Evolutionary conservation across 2,329 filamentous ascomycete species (phyloP), one percentile per base, ranked within the genome.

Genomic region (Fusarium keratoplasticum): DNA sequence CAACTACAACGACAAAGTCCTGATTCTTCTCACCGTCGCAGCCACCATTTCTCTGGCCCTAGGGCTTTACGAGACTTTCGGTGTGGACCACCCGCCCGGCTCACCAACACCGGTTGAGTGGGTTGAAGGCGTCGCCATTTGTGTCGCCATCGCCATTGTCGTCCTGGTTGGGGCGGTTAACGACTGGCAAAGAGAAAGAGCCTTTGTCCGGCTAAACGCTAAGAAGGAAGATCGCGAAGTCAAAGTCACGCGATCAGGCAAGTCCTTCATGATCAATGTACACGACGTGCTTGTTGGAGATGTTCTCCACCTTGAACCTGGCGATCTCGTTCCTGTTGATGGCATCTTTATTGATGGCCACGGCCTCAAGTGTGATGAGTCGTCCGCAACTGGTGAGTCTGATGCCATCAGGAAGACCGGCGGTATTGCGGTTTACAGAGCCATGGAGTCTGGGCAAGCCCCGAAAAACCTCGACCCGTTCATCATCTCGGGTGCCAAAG

Each of bases 351-450:
- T 94, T 69, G 84, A 86, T 7, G 84, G 84, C 3, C 82, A 85
- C 67, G 81, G 81, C 6, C 73, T 86, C 63, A 84, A 91, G 79
- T 94, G 91, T 77, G 92, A 94, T 75, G 92, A 94, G 78, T 93
- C 91, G 4, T 93, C 91, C 9, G 90, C 90, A 1, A 94, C 92
- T 31, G 92, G 92, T 68, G 92, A 94, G 81, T 93, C 91, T 0
- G 91, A 94, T 75, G 87, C 90, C 61, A 88, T 93, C 81, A 91
- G 90, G 81, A 94, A 94, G 83, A 89, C 86, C 78, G 54, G 87
- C 89, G 58, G 82, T 91, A 2, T 91, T 93, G 67, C 22, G 13
- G 44, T 50, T 0, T 27, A 50, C 18, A 50, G 44, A 8, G 44
- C 44, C 44, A 50, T 50, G 3, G 47, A 31, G 47, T 52, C 47